Evolutionary conservation across 345 rosid species (phyloP).

Genomic region (Dipteronia sinensis): DNA sequence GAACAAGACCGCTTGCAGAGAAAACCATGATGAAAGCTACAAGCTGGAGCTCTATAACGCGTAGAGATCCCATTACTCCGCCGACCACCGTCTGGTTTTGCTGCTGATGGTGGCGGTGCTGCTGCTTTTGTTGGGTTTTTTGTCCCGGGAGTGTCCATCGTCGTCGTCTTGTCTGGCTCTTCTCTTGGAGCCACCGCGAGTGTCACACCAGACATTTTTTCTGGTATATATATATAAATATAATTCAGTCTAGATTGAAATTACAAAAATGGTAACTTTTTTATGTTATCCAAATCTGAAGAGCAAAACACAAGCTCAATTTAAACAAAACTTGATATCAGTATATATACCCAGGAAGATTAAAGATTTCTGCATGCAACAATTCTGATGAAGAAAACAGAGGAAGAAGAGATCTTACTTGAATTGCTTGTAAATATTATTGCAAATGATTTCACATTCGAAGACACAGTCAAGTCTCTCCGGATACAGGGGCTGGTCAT

Average conservation of each 20-base stretch:
- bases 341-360: no score
- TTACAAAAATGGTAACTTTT: neutral
- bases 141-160: neutral
- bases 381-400: no score
- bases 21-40: constrained; percentile 90
- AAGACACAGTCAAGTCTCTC: no score
- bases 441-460: no score
- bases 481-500: no score
- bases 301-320: no score
- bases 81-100: constrained; percentile 36
- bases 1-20: constrained; percentile 88
- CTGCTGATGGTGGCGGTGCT: constrained; percentile 13
- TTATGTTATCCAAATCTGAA: neutral
- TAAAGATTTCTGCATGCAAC: no score
- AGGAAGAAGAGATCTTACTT: no score
- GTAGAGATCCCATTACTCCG: constrained; percentile 72
- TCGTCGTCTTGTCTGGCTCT: constrained; percentile 33
- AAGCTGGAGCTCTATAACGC: constrained; percentile 81
- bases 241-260: neutral
- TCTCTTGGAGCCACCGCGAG: constrained; percentile 58
- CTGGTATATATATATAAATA: no score
- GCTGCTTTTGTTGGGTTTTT: constrained; percentile 28
- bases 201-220: constrained; percentile 71
- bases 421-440: no score
- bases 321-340: no score